phyloP scores from a whole-genome alignment of 495 filamentous ascomycete species.

The Lophiostoma macrostomum region DNA sequence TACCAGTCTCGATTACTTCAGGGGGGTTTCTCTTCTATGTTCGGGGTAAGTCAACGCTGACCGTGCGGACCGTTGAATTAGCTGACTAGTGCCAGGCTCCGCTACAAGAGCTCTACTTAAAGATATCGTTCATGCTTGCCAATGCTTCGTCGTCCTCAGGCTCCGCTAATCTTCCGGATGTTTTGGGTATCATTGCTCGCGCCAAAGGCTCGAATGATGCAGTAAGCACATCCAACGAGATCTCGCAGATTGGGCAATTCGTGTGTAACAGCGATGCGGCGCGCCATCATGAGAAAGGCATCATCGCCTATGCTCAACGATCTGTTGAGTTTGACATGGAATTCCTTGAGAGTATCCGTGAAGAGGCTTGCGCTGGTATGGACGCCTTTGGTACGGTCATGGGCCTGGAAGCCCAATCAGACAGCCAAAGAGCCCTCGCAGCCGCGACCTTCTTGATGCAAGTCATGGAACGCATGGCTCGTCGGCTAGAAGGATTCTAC shows the following conservation, averaged over 20 bases:
- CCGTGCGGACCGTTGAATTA: too few species aligned
- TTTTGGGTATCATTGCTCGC: constrained; percentile 48
- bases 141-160: constrained; percentile 33
- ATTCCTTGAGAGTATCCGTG: constrained; percentile 49
- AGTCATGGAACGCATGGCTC: constrained; percentile 50
- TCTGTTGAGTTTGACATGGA: constrained; percentile 48
- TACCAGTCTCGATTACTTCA: constrained; percentile 51
- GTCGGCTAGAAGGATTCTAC: constrained; percentile 48
- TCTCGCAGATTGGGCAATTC: constrained; percentile 48
- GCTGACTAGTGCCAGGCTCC: too few species aligned
- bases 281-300: constrained; percentile 47
- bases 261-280: constrained; percentile 42
- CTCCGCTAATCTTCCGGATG: constrained; percentile 42
- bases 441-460: constrained; percentile 47
- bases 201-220: constrained; percentile 48
- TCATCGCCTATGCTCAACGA: constrained; percentile 47
- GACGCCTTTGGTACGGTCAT: constrained; percentile 49
- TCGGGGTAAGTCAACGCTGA: constrained; percentile 45
- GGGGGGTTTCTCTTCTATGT: constrained; percentile 47
- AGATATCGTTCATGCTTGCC: constrained; percentile 48
- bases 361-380: constrained; percentile 51
- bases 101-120: constrained; percentile 50
- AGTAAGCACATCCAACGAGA: constrained; percentile 44
- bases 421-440: constrained; percentile 32
- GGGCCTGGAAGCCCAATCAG: constrained; percentile 21